Conservation (phyloP, 2,329 filamentous ascomycete species). For the Camillea tinctor region DNA sequence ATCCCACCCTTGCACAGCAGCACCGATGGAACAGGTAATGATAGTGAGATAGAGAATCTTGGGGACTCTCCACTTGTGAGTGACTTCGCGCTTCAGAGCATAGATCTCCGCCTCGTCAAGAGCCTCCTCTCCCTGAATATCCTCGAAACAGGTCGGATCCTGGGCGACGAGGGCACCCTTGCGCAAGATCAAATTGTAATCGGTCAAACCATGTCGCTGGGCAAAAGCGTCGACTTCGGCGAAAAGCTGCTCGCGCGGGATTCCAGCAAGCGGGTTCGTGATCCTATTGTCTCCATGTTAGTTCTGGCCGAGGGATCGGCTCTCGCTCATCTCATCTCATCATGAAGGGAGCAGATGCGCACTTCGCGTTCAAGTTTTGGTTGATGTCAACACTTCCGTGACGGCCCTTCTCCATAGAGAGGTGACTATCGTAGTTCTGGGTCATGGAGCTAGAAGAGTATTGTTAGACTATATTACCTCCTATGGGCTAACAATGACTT, state of each 20-base stretch:
- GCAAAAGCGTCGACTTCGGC: constrained; percentile 58
- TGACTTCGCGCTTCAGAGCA: constrained; percentile 59
- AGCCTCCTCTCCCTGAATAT: constrained; percentile 54
- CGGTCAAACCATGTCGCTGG: constrained; percentile 52
- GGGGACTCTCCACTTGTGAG: constrained; percentile 68
- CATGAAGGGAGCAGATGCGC: constrained; percentile 18
- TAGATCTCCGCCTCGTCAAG: constrained; percentile 60
- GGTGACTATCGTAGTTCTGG: constrained; percentile 20
- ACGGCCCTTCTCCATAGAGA: constrained; percentile 38
- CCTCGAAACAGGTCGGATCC: constrained; percentile 61
- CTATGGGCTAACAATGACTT: neutral
- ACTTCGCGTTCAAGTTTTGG: constrained; percentile 47
- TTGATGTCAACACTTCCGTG: constrained; percentile 41
- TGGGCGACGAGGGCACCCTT: constrained; percentile 76
- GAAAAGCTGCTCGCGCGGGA: constrained; percentile 52
- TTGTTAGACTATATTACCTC: neutral
- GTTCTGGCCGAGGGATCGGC: neutral
- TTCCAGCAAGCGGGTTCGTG: constrained; percentile 46
- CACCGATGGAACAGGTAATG: constrained; percentile 65
- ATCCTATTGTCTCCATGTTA: constrained; percentile 33
- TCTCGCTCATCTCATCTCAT: neutral
- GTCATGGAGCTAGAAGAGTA: constrained; percentile 4
- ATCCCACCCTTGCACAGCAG: constrained; percentile 68
- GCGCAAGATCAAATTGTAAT: constrained; percentile 57
- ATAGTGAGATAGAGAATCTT: constrained; percentile 64